Base-by-base conservation (phyloP, 2,329 filamentous ascomycete genomes). In the Phialophora chinensis region DNA sequence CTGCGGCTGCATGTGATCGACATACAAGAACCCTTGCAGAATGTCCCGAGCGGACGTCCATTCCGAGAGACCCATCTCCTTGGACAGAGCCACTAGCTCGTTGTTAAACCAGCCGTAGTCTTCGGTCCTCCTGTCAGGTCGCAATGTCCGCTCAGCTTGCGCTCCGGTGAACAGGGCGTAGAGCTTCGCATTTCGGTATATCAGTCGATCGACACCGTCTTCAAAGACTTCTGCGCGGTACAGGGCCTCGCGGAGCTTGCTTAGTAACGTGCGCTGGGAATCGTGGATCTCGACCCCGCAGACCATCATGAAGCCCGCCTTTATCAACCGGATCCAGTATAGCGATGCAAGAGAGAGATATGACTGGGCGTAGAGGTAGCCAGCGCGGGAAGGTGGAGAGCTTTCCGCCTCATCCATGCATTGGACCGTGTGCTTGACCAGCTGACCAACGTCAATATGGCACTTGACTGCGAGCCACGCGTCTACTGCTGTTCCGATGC, bases 241-340 rank as follows among this genome's bases (percentile, higher is more conserved):
- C 17, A 49, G 10, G 44, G 44, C 44, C 17, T 49, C 44, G 44
- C 44, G 44, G 7, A 49, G 44, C 44, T 49, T 49, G 17, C 44
- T 23, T 23, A 49, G 11, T 23, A 49, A 49, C 44, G 20, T 49
- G 17, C 44, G 44, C 20, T 49, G 44, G 17, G 44, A 49, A 49
- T 49, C 44, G 44, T 49, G 44, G 44, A 49, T 49, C 44, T 49
- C 44, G 44, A 49, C 44, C 17, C 44, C 44, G 20, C 44, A 49
- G 17, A 49, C 44, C 4, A 49, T 49, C 44, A 49, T 49, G 44
- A 49, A 49, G 10, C 44, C 44, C 44, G 44, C 44, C 20, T 23
- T 49, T 5, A 49, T 49, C 20, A 23, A 6, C 17, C 44, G 44
- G 17, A 23, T 49, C 44, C 17, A 49, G 44, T 49, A 49, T n/a